Evolutionary conservation across 2,329 filamentous ascomycete genomes (phyloP).

Genomic region (Graphiopsis chlorocephala): DNA sequence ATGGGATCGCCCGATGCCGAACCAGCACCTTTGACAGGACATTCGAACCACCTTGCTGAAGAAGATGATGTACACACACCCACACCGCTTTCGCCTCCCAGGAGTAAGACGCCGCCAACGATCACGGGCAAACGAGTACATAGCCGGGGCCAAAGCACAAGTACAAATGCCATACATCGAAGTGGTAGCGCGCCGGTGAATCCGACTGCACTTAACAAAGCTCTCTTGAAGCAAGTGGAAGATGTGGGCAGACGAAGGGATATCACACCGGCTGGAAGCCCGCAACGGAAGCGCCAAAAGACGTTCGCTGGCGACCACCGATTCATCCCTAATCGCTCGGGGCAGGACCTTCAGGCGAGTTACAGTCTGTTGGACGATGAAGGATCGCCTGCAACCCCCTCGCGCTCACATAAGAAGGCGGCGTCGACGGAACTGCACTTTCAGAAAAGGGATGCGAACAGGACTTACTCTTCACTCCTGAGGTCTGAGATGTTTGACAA

Average conservation of each 20-base stretch:
- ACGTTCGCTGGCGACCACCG: constrained; percentile 63
- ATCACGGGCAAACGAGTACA: constrained; percentile 47
- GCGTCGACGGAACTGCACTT: constrained; percentile 91
- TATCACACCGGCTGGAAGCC: constrained; percentile 62
- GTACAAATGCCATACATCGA: constrained; percentile 25
- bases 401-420: constrained; percentile 76
- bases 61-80: constrained; percentile 37
- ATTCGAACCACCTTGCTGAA: not conserved
- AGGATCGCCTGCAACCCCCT: constrained; percentile 86
- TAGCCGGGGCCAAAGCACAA: constrained; percentile 28
- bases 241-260: constrained; percentile 56
- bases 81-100: constrained; percentile 53
- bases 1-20: constrained; percentile 13
- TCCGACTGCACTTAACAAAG: constrained; percentile 57
- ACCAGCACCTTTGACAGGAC: not conserved
- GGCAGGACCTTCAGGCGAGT: constrained; percentile 88
- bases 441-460: constrained; percentile 92
- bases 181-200: constrained; percentile 56
- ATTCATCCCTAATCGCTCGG: constrained; percentile 91
- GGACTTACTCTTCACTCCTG: constrained; percentile 83
- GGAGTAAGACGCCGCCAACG: constrained; percentile 60
- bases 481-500: constrained; percentile 90
- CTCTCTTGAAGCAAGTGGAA: constrained; percentile 58
- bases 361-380: constrained; percentile 91
- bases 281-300: constrained; percentile 66